Base-by-base conservation (phyloP, 345 rosid genomes). In the Gossypium ekmanianum region DNA sequence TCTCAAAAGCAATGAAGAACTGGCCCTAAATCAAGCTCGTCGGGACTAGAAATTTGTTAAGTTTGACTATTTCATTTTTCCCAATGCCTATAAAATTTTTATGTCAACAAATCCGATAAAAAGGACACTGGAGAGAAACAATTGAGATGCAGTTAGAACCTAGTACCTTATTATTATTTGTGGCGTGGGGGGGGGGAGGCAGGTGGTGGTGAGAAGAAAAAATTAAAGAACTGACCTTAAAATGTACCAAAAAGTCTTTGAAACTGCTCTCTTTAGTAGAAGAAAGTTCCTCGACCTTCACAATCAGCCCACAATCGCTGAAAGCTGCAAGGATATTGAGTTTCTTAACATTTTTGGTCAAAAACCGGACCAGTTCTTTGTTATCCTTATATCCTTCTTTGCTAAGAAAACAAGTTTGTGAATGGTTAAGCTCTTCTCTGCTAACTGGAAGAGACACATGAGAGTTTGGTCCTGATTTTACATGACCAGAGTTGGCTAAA, bases 341-440 rank as follows among this genome's bases (percentile, higher is more conserved):
- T 48, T 76, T 72, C 41, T 18, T 11, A 13, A 39, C 20, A 4
- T 43, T 4, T 47, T 27, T n/a, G 11, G 11, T 10, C 77, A 82
- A 76, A 76, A 82, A 80, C 73, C 85, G 78, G 59, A 82, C 50
- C 43, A 82, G 20, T 67, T 80, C 68, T 66, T 48, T 80, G 70
- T 82, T 78, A 70, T 62, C 68, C 26, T 64, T 56, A 59, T 52
- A 48, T 20, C 71, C 77, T 71, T 63, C 43, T 75, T 43, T 52
- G 3, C 44, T n/a, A 56, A 57, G 4, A 20, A 61, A 71, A 51
- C 59, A 73, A 26, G 75, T n/a, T n/a, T 2, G 29, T 57, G 71
- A 26, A 72, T 43, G 59, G 67, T 71, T 45, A 27, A 67, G 27
- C 29, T 45, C 72, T 79, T 77, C 64, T 59, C 68, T 50, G 75